A percentile compares a stretch with the other conserved stretches of the same genome.
phyloP scores from a whole-genome alignment of 2,329 filamentous ascomycete species.

The Phialophora verrucosa region DNA sequence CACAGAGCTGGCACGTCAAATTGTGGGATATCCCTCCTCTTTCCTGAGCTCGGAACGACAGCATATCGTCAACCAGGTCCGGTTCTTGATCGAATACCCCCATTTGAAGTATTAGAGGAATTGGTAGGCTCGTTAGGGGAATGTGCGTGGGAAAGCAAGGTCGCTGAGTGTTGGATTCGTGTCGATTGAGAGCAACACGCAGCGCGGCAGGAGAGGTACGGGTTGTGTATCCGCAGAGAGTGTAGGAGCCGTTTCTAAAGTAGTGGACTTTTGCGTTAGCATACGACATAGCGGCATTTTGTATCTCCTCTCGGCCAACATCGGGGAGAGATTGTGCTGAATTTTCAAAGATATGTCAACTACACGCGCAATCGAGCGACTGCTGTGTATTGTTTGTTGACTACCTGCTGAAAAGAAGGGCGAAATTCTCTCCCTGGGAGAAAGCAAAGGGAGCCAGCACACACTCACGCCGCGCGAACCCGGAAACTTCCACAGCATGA shows the following conservation, averaged over 20 bases:
- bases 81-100: not conserved
- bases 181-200: not conserved
- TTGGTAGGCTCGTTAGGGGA: not conserved
- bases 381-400: not conserved
- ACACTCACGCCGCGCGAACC: not conserved
- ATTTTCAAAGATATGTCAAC: not conserved
- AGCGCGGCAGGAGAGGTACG: not conserved
- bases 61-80: not conserved
- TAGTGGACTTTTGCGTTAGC: not conserved
- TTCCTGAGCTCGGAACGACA: not conserved
- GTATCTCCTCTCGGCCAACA: not conserved
- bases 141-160: not conserved
- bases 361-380: not conserved
- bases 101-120: not conserved
- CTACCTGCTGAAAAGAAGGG: not conserved
- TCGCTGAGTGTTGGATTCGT: not conserved
- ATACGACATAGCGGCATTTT: not conserved
- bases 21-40: not conserved
- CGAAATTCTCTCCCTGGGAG: not conserved
- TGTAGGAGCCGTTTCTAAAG: not conserved
- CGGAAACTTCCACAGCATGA: not conserved
- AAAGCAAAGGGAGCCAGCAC: not conserved
- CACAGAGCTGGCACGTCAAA: not conserved
- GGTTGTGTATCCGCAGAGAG: not conserved
- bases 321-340: not conserved